phyloP scores from a whole-genome alignment of 371 early-diverging fungal species.

The Mortierella sp. region DNA sequence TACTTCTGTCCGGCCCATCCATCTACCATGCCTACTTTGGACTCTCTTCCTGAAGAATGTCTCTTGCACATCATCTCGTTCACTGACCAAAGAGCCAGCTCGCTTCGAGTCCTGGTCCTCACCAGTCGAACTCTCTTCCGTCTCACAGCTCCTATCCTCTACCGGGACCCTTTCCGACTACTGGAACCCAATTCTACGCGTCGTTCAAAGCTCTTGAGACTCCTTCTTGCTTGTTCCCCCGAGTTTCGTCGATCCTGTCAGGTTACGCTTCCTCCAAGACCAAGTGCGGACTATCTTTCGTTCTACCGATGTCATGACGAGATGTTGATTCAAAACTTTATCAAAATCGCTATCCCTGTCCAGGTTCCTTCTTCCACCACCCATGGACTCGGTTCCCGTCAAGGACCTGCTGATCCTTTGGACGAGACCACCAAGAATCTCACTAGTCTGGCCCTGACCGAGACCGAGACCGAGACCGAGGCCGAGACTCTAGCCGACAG shows the following conservation, averaged over 20 bases:
- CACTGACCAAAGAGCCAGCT: conserved; percentile 5
- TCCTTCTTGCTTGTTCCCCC: conserved; percentile 17
- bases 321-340: conserved; percentile 8
- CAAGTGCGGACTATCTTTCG: conserved; percentile 28
- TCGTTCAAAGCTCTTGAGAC: conserved; percentile 6
- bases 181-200: conserved; percentile 5
- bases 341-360: not conserved
- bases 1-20: not conserved
- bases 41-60: conserved; percentile 39
- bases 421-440: too few species aligned
- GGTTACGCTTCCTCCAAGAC: not conserved
- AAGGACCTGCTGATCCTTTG: too few species aligned
- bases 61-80: conserved; percentile 19
- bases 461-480: too few species aligned
- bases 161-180: conserved; percentile 20
- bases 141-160: conserved; percentile 19
- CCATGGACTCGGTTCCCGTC: not conserved
- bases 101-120: conserved; percentile 21
- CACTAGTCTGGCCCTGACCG: too few species aligned
- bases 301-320: conserved; percentile 19
- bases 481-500: not conserved
- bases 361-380: not conserved
- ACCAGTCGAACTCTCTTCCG: conserved; percentile 33
- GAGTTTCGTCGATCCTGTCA: not conserved
- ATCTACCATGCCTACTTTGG: conserved; percentile 2